Percentiles rank a stretch among this genome's conserved stretches.
phyloP scores from a whole-genome alignment of 2,329 filamentous ascomycete species.

The Nothophaeocryptopus gaeumannii region DNA sequence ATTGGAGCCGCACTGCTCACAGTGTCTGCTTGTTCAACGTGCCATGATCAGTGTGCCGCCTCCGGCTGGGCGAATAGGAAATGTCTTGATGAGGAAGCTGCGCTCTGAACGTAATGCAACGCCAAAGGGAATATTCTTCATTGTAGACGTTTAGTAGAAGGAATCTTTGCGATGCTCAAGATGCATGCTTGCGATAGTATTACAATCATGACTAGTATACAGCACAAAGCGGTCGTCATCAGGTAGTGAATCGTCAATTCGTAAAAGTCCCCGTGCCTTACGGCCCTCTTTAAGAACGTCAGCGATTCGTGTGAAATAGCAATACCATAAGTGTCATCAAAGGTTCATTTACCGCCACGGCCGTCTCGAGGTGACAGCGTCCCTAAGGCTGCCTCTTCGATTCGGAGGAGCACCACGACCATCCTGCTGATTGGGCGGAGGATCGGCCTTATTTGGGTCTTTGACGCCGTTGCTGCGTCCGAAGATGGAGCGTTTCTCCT shows the following conservation, averaged over 20 bases:
- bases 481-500: conserved; percentile 20
- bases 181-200: conserved; percentile 5
- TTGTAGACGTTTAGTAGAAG: too few species aligned
- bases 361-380: conserved; percentile 20
- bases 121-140: too few species aligned
- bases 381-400: conserved; percentile 26
- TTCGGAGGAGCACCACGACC: conserved; percentile 9
- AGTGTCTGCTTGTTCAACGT: too few species aligned
- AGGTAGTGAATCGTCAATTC: conserved; percentile 10
- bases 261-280: neutral
- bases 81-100: too few species aligned
- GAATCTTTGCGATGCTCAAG: neutral
- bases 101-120: too few species aligned
- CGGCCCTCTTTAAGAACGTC: conserved; percentile 6
- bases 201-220: conserved; percentile 15
- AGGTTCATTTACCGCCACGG: conserved; percentile 21
- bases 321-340: neutral
- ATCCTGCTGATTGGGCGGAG: neutral
- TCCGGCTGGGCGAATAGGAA: too few species aligned
- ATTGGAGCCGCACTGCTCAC: too few species aligned
- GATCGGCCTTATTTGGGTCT: conserved; percentile 2
- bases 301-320: conserved; percentile 3
- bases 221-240: conserved; percentile 4
- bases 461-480: conserved; percentile 21
- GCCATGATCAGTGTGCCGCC: too few species aligned